phyloP scores from a whole-genome alignment of 2,329 filamentous ascomycete genomes.

The Trichoderma hamatum region DNA sequence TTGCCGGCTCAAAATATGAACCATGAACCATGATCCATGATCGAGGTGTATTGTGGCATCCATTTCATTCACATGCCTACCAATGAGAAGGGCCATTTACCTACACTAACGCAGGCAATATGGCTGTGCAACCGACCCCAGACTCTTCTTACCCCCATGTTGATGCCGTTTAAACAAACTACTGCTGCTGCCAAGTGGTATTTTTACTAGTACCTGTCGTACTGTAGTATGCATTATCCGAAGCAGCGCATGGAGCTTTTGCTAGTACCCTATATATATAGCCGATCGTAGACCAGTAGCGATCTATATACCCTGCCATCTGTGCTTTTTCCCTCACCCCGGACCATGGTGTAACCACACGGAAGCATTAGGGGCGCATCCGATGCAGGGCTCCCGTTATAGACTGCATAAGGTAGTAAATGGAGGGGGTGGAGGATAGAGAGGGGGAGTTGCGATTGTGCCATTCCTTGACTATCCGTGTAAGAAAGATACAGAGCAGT shows the following conservation, averaged over 20 bases:
- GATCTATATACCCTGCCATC: not conserved
- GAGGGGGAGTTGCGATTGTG: not conserved
- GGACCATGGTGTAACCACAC: conserved; percentile 8
- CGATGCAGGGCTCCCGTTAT: conserved; percentile 20
- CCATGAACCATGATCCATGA: not conserved
- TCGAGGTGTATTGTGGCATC: not conserved
- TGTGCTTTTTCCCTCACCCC: not conserved
- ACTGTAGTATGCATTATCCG: not conserved
- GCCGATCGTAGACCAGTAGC: conserved; percentile 3
- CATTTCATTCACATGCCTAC: not conserved
- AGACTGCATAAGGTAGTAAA: not conserved
- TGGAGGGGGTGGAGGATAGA: not conserved
- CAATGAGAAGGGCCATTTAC: not conserved
- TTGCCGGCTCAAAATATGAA: not conserved
- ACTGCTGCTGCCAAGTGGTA: not conserved
- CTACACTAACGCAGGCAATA: not conserved
- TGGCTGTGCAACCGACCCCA: conserved; percentile 5
- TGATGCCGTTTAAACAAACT: not conserved
- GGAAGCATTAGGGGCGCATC: conserved; percentile 19
- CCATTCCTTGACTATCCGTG: not conserved
- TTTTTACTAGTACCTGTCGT: not conserved
- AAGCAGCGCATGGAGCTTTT: not conserved
- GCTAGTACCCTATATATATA: not conserved
- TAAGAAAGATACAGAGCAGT: too few species aligned
- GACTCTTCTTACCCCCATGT: not conserved